Evolutionary conservation across 2,329 filamentous ascomycete genomes (phyloP).

Genomic region (Ophiostoma ulmi): DNA sequence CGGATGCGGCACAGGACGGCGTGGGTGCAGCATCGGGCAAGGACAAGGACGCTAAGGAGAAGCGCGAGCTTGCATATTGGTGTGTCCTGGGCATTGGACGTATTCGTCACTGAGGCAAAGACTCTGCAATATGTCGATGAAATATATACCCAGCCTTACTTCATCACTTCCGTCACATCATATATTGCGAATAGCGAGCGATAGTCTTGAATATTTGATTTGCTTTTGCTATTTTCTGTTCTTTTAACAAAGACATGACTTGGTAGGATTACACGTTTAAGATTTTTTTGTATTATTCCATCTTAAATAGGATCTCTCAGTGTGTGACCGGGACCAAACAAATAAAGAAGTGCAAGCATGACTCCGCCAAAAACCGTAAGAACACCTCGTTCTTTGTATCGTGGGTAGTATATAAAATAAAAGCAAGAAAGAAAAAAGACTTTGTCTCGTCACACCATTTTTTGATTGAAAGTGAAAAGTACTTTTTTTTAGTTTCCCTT

Average conservation of each 20-base stretch:
- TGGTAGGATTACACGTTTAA: conserved; percentile 15
- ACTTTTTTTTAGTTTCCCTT: conserved; percentile 15
- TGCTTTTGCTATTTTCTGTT: background rate
- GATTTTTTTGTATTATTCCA: conserved; percentile 22
- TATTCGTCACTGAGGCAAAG: conserved; percentile 48
- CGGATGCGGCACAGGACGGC: conserved; percentile 58
- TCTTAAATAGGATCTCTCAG: conserved; percentile 16
- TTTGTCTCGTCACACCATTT: conserved; percentile 19
- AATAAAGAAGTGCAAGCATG: conserved; percentile 19
- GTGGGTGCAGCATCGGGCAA: conserved; percentile 50
- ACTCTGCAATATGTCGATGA: too few relatives aligned
- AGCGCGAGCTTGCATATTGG: conserved; percentile 91
- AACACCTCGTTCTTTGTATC: conserved; percentile 17
- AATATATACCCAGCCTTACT: background rate
- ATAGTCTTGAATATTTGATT: conserved; percentile 2
- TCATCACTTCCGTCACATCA: background rate
- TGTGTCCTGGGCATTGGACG: conserved; percentile 83
- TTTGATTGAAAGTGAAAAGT: conserved; percentile 12
- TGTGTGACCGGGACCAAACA: conserved; percentile 20
- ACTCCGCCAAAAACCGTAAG: conserved; percentile 18
- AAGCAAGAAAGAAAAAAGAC: conserved; percentile 16
- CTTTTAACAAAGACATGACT: background rate
- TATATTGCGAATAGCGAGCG: conserved; percentile 25
- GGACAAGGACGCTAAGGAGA: conserved; percentile 64
- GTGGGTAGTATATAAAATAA: conserved; percentile 6